phyloP scores from a whole-genome alignment of 495 filamentous ascomycete species.

The Astrocystis sublimbata region DNA sequence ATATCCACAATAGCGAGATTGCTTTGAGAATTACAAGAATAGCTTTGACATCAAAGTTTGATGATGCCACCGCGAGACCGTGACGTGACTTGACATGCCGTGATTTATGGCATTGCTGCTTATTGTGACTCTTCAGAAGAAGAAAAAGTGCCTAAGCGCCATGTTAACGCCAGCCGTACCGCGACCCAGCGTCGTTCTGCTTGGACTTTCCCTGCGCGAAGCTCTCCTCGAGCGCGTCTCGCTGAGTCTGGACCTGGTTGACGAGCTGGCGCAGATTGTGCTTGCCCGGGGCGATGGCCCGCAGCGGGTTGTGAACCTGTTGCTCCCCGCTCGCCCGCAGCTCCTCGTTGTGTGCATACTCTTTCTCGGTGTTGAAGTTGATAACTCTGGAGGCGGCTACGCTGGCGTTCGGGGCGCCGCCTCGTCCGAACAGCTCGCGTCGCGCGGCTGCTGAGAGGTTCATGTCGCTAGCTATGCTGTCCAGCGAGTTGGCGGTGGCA shows the following conservation, averaged over 20 bases:
- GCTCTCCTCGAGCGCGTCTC: constrained; percentile 82
- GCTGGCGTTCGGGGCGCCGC: constrained; percentile 33
- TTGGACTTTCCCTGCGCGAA: constrained; percentile 76
- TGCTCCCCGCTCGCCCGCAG: constrained; percentile 67
- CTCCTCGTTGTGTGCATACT: constrained; percentile 80
- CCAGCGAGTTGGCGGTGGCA: constrained; percentile 44
- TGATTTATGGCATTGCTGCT: background rate
- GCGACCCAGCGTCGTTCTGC: constrained; percentile 72
- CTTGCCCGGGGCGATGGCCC: constrained; percentile 79
- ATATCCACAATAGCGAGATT: background rate
- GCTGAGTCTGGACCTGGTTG: constrained; percentile 73
- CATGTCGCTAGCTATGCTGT: constrained; percentile 67
- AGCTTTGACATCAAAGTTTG: background rate
- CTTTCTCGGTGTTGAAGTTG: constrained; percentile 81
- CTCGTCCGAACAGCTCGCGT: constrained; percentile 80
- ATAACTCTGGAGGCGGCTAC: constrained; percentile 53
- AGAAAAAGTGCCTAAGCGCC: no score
- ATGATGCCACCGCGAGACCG: background rate
- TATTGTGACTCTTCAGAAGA: background rate
- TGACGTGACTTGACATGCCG: no score
- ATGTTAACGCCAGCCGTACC: constrained; percentile 81
- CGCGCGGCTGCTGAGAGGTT: constrained; percentile 71
- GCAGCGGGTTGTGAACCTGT: constrained; percentile 75
- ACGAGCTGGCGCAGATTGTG: constrained; percentile 86
- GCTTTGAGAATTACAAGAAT: background rate